These are phyloP conservation scores for Phytophthora tentaculata DNA, from an alignment of 352 stramenopile genomes.

Conservation along the genomic window DNA sequence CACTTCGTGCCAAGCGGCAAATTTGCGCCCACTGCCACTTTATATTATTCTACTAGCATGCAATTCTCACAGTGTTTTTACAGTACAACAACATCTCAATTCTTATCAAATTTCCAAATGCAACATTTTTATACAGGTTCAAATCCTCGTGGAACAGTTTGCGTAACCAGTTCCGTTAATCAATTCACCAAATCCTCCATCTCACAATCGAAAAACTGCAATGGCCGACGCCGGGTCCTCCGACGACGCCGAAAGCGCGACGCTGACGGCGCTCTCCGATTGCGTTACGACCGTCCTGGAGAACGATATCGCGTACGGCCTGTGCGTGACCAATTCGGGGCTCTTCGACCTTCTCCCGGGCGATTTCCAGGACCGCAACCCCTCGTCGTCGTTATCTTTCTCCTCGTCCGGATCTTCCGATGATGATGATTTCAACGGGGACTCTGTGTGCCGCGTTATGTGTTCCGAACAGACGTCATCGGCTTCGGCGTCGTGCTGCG, in stretches of 20 bases:
- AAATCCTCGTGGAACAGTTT: not conserved
- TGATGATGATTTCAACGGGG: slow-evolving; percentile 11
- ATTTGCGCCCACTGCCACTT: not conserved
- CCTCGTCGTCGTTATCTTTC: slow-evolving; percentile 2
- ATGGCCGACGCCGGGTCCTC: slow-evolving; percentile 39
- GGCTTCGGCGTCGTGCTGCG: slow-evolving; percentile 47
- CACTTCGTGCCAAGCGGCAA: not conserved
- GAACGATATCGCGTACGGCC: slow-evolving; percentile 51
- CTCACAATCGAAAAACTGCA: slow-evolving; percentile 12
- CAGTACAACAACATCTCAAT: not conserved
- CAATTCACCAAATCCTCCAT: slow-evolving; percentile 8
- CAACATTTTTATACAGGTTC: not conserved
- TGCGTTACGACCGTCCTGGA: slow-evolving; percentile 45
- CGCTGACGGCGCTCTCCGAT: slow-evolving; percentile 35
- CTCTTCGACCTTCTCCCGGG: slow-evolving; percentile 46
- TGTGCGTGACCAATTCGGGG: slow-evolving; percentile 70
- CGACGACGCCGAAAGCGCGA: slow-evolving; percentile 33
- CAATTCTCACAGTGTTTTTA: not conserved
- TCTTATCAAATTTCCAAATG: not conserved
- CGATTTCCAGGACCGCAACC: slow-evolving; percentile 15
- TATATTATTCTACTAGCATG: not conserved
- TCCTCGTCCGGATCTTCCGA: slow-evolving; percentile 13
- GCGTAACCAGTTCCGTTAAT: slow-evolving; percentile 14
- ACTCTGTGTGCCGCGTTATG: slow-evolving; percentile 45
- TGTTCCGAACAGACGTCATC: slow-evolving; percentile 39